Conservation (phyloP, 2,329 filamentous ascomycete genomes). For the Tympanopsis confertula region DNA sequence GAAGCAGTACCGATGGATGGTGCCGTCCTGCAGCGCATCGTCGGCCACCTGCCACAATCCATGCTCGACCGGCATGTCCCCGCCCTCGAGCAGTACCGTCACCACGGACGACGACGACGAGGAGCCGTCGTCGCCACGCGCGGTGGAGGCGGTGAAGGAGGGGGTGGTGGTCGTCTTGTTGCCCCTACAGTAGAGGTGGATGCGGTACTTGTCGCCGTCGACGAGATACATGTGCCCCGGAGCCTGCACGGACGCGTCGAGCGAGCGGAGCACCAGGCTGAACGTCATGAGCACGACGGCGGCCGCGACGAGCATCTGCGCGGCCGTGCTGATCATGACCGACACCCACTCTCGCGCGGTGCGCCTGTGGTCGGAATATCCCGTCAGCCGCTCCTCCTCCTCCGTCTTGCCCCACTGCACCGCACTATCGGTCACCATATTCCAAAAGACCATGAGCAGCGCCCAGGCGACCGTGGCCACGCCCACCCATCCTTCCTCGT, state of each 20-base stretch:
- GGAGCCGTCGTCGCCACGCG: too few species aligned
- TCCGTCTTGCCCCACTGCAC: conserved; percentile 87
- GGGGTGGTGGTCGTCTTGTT: conserved; percentile 47
- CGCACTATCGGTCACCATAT: conserved; percentile 64
- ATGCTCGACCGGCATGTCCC: conserved; percentile 67
- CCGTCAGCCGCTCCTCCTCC: conserved; percentile 85
- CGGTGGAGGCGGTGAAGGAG: too few species aligned
- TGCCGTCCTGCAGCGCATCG: conserved; percentile 63
- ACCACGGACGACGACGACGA: too few species aligned
- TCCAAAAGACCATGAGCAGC: conserved; percentile 67
- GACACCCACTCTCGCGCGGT: conserved; percentile 75
- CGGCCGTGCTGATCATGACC: conserved; percentile 63
- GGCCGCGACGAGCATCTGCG: conserved; percentile 56
- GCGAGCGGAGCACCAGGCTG: conserved; percentile 66
- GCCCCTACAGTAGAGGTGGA: conserved; percentile 80
- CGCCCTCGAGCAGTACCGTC: conserved; percentile 77
- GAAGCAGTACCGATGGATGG: conserved; percentile 84
- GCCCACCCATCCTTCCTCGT: conserved; percentile 88
- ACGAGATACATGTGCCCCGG: conserved; percentile 71
- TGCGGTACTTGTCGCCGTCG: conserved; percentile 70
- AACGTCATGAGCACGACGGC: conserved; percentile 66
- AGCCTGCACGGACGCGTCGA: conserved; percentile 63
- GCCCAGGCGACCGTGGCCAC: conserved; percentile 77
- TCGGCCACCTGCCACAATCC: conserved; percentile 73
- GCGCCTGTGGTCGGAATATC: conserved; percentile 73